phyloP scores from a whole-genome alignment of 805 yeast species.

The Geotrichum ghanense region DNA sequence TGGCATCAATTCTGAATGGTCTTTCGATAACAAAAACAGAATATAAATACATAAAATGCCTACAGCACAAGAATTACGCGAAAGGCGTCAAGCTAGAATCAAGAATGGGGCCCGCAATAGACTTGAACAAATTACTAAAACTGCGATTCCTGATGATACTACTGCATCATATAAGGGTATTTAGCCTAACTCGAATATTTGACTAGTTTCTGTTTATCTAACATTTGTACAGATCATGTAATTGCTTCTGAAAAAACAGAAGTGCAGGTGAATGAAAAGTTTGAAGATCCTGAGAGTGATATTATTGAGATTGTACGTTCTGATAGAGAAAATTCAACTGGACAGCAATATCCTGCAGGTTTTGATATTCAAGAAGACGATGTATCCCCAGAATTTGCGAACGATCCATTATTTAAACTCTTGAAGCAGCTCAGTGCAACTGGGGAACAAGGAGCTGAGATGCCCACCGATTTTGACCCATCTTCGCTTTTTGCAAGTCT shows the following conservation, averaged over 20 bases:
- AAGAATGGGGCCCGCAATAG: conserved; percentile 20
- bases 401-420: conserved; percentile 2
- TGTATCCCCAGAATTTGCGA: background rate
- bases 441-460: background rate
- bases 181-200: no score
- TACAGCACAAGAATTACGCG: conserved; percentile 11
- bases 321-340: background rate
- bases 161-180: background rate
- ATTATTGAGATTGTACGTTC: background rate
- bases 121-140: conserved; percentile 23
- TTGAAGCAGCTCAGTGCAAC: background rate
- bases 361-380: conserved; percentile 2
- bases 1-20: no score
- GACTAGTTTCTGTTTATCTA: no score
- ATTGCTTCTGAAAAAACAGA: no score
- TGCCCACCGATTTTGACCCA: background rate
- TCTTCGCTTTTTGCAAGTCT: background rate
- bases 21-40: no score
- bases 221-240: background rate
- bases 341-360: background rate
- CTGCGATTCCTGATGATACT: conserved; percentile 6
- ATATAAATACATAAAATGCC: no score
- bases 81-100: conserved; percentile 24
- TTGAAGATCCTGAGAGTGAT: conserved; percentile 3
- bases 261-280: background rate